phyloP scores from a whole-genome alignment of 768 basidiomycete genomes.

The Grammothele lineata region DNA sequence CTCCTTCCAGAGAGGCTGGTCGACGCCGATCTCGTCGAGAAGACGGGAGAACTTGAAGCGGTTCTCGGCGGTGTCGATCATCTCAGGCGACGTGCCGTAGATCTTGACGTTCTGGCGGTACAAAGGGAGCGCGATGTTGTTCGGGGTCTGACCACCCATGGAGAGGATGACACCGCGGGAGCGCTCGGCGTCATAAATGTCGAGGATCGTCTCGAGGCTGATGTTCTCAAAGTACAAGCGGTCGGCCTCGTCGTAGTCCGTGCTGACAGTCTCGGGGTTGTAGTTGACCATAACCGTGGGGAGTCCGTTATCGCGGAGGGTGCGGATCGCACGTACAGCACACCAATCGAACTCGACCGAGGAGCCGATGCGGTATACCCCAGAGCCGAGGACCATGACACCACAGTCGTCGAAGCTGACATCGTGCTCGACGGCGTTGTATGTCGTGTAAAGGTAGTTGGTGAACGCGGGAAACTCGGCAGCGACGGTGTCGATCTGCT shows the following conservation, averaged over 20 bases:
- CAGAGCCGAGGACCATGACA: slow-evolving; percentile 96
- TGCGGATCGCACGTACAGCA: slow-evolving; percentile 94
- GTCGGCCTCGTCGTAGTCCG: slow-evolving; percentile 98
- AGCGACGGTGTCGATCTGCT: slow-evolving; percentile 98
- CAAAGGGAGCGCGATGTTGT: slow-evolving; percentile 96
- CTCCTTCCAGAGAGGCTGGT: slow-evolving; percentile 98
- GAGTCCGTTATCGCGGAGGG: slow-evolving; percentile 89
- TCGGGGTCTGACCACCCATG: slow-evolving; percentile 98
- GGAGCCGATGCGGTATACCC: slow-evolving; percentile 97
- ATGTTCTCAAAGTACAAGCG: slow-evolving; percentile 99
- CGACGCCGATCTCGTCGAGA: slow-evolving; percentile 96
- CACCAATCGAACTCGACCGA: slow-evolving; percentile 99
- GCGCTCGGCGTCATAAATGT: slow-evolving; percentile 91
- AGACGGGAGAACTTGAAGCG: slow-evolving; percentile 99
- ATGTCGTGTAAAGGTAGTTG: slow-evolving; percentile 98
- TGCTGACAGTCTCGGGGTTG: slow-evolving; percentile 98
- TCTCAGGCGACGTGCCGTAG: slow-evolving; percentile 97
- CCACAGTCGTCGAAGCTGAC: slow-evolving; percentile 86
- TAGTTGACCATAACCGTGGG: slow-evolving; percentile 99
- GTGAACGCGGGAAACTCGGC: slow-evolving; percentile 99
- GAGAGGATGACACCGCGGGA: slow-evolving; percentile 91
- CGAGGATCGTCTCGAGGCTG: slow-evolving; percentile 91
- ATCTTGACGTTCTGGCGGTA: slow-evolving; percentile 97
- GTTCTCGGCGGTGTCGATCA: slow-evolving; percentile 99
- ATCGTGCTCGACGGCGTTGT: slow-evolving; percentile 95